A percentile compares a stretch with the other conserved stretches of the same genome.
Evolutionary conservation across 225 moss, liverwort and hornwort species (phyloP).

Genomic region (Sphagnum tenellum): DNA sequence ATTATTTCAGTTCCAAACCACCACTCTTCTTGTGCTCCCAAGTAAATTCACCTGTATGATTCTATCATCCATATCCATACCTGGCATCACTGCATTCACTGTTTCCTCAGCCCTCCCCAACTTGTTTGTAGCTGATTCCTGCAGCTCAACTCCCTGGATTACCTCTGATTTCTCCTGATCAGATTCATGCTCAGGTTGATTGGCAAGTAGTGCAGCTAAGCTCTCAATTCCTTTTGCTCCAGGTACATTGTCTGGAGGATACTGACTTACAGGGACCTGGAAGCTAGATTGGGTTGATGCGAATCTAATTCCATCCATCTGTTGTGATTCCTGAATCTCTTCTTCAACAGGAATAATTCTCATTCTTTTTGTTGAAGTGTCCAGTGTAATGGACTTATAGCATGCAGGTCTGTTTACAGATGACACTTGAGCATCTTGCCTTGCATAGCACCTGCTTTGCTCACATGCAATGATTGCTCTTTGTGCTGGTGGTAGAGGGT

Average conservation of each 20-base stretch:
- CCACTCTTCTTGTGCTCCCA: too few species aligned
- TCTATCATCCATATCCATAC: too few species aligned
- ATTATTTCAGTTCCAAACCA: too few species aligned
- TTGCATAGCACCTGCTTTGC: conserved; percentile 55
- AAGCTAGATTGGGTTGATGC: not conserved
- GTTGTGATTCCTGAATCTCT: not conserved
- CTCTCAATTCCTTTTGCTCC: not conserved
- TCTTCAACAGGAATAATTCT: conserved; percentile 5
- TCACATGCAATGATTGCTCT: conserved; percentile 73
- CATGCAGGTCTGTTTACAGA: conserved; percentile 6
- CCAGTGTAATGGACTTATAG: conserved; percentile 9
- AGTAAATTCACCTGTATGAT: too few species aligned
- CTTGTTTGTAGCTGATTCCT: conserved; percentile 2
- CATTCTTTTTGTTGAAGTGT: conserved; percentile 29
- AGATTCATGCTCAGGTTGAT: not conserved
- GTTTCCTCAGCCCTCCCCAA: not conserved
- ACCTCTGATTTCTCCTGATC: not conserved
- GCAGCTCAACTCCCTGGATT: not conserved
- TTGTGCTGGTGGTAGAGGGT: conserved; percentile 51
- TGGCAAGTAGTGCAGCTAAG: not conserved
- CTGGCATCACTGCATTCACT: not conserved
- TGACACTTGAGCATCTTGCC: conserved; percentile 22
- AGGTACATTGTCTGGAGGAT: not conserved
- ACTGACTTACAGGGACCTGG: not conserved
- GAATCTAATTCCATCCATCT: not conserved